Conservation (phyloP, 2,329 filamentous ascomycete genomes). For the Fusarium secorum region DNA sequence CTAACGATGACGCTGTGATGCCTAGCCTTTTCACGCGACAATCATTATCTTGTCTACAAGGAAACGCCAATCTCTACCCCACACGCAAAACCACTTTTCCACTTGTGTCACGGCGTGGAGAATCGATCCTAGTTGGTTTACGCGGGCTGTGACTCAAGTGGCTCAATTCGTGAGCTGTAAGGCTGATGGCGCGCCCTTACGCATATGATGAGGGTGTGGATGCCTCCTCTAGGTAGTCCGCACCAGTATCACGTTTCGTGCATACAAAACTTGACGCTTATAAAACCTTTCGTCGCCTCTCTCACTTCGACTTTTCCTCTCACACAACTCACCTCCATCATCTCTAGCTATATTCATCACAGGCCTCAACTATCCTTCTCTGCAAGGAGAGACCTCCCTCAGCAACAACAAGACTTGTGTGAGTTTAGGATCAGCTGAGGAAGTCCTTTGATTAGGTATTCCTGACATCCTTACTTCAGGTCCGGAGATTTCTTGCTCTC, state of each 20-base stretch:
- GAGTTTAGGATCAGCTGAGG: neutral
- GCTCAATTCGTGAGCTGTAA: slow-evolving; percentile 1
- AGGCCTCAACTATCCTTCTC: neutral
- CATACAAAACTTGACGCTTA: slow-evolving; percentile 2
- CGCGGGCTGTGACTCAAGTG: slow-evolving; percentile 28
- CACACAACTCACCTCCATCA: neutral
- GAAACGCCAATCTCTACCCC: slow-evolving; percentile 3
- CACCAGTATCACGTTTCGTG: slow-evolving; percentile 1
- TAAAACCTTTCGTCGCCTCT: slow-evolving; percentile 13
- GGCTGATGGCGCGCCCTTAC: slow-evolving; percentile 9
- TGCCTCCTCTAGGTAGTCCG: slow-evolving; percentile 2
- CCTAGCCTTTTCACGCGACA: slow-evolving; percentile 1
- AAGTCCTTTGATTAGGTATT: neutral
- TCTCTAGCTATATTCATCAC: neutral
- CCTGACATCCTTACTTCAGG: neutral
- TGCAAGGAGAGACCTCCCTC: neutral
- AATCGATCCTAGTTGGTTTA: neutral
- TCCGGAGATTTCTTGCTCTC: neutral
- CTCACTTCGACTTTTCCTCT: neutral
- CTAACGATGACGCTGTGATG: slow-evolving; percentile 19
- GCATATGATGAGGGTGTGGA: neutral
- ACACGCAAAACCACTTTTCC: slow-evolving; percentile 7
- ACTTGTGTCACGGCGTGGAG: slow-evolving; percentile 2
- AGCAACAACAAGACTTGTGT: neutral
- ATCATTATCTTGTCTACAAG: slow-evolving; percentile 8